Percentiles rank a stretch among this genome's conserved stretches.
phyloP scores from a whole-genome alignment of 306 rosid genomes.

The Glycyrrhiza uralensis region DNA sequence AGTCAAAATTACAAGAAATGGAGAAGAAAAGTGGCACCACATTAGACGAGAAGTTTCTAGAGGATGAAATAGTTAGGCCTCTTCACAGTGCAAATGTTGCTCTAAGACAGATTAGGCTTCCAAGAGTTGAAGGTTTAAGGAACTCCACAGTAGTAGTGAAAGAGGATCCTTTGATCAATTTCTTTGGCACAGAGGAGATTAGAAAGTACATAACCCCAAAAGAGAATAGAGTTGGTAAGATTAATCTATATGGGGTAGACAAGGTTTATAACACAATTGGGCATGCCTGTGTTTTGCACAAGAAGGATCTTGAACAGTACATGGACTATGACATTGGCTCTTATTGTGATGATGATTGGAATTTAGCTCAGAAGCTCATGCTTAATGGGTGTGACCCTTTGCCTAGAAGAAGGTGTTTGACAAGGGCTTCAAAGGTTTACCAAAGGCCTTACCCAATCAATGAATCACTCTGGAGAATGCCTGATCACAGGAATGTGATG shows the following conservation, averaged over 20 bases:
- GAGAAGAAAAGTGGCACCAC: conserved; percentile 46
- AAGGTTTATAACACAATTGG: conserved; percentile 79
- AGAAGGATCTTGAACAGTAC: conserved; percentile 70
- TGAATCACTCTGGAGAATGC: conserved; percentile 77
- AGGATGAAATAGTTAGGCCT: conserved; percentile 69
- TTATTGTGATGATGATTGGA: conserved; percentile 94
- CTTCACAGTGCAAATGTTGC: conserved; percentile 72
- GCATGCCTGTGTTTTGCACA: conserved; percentile 72
- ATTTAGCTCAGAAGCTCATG: conserved; percentile 80
- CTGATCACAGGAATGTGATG: conserved; percentile 75
- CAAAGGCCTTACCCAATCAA: conserved; percentile 69
- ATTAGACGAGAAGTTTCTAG: conserved; percentile 52
- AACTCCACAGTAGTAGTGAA: conserved; percentile 49
- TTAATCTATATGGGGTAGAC: conserved; percentile 56
- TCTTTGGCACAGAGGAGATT: conserved; percentile 74
- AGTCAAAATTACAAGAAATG: conserved; percentile 50
- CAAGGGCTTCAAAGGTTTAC: conserved; percentile 81
- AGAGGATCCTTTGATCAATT: conserved; percentile 78
- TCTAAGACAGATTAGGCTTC: conserved; percentile 65
- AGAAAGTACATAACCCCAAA: conserved; percentile 88
- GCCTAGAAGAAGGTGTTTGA: conserved; percentile 79
- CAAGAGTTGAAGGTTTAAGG: conserved; percentile 41
- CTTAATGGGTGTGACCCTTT: conserved; percentile 89
- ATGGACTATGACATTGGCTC: conserved; percentile 95
- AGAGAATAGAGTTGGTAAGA: conserved; percentile 59